Percentiles rank a stretch among this genome's conserved stretches.
Conservation (phyloP, 208 protist genomes). For the Angomonas ambiguus region DNA sequence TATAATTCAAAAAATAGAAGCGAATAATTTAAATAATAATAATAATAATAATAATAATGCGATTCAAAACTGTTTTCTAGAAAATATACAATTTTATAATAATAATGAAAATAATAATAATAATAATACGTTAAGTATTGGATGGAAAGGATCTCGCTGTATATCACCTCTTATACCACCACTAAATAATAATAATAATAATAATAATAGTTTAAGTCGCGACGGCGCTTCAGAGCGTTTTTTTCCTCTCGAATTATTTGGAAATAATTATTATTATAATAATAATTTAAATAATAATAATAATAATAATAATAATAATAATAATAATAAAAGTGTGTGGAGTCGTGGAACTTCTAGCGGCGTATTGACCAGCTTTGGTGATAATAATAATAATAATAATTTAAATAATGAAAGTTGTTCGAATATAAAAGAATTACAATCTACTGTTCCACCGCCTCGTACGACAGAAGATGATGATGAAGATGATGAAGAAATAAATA, state of each 20-base stretch:
- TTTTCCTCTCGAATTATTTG: background rate
- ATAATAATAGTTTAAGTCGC: background rate
- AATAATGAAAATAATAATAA: slow-evolving; percentile 12
- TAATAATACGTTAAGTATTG: slow-evolving; percentile 1
- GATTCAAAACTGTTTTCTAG: background rate
- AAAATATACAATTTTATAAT: slow-evolving; percentile 1
- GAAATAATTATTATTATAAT: slow-evolving; percentile 3
- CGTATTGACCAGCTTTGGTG: too few relatives aligned
- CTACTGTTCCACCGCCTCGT: too few relatives aligned
- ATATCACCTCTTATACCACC: too few relatives aligned
- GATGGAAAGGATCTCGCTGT: background rate
- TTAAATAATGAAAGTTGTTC: background rate
- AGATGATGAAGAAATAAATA: too few relatives aligned
- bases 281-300: slow-evolving; percentile 2
- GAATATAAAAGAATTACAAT: background rate
- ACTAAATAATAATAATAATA: slow-evolving; percentile 11
- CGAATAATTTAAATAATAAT: background rate
- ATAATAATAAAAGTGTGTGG: background rate
- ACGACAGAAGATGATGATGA: too few relatives aligned
- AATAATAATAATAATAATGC: slow-evolving; percentile 12
- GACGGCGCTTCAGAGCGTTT: background rate
- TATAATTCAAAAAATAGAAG: background rate
- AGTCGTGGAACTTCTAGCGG: too few relatives aligned
- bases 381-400: slow-evolving; percentile 4
- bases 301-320: slow-evolving; percentile 13